Percentiles rank a stretch among this genome's conserved stretches.
phyloP scores from a whole-genome alignment of 2,329 filamentous ascomycete genomes.

The Tolypocladium cylindrosporum region DNA sequence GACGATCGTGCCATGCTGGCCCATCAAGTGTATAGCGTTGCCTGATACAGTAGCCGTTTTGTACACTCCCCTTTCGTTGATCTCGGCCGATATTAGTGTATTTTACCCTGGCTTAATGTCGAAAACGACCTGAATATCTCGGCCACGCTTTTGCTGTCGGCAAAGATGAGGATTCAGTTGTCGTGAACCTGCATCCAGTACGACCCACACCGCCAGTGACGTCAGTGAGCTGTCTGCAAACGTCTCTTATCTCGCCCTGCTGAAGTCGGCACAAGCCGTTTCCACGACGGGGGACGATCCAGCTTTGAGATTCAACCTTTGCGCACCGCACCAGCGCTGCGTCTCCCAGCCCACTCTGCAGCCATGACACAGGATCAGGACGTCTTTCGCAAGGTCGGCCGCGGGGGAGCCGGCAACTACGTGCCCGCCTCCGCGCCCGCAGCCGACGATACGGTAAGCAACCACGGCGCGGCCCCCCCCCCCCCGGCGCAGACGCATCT shows the following conservation, averaged over 20 bases:
- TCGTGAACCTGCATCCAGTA: neutral
- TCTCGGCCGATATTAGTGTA: neutral
- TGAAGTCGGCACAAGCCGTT: neutral
- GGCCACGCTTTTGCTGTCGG: neutral
- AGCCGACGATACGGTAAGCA: neutral
- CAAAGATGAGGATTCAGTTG: neutral
- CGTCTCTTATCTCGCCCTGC: neutral
- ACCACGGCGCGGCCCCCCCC: neutral
- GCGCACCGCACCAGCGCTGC: neutral
- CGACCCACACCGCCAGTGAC: neutral
- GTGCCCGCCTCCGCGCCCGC: conserved; percentile 32
- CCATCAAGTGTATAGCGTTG: neutral
- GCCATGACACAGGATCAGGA: conserved; percentile 22
- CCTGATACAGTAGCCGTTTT: neutral
- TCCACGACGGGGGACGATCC: neutral
- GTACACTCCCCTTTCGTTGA: neutral
- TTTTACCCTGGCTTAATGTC: neutral
- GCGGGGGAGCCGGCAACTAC: conserved; percentile 57
- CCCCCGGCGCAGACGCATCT: neutral
- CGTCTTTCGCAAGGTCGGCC: conserved; percentile 42
- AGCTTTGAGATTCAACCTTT: neutral
- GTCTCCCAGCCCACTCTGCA: neutral
- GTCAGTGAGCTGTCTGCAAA: neutral
- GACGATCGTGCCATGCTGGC: neutral
- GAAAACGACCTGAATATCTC: neutral